These are phyloP conservation scores for Ophiostoma sp. DNA, from an alignment of 2,329 filamentous ascomycete genomes.

Conservation along the genomic window DNA sequence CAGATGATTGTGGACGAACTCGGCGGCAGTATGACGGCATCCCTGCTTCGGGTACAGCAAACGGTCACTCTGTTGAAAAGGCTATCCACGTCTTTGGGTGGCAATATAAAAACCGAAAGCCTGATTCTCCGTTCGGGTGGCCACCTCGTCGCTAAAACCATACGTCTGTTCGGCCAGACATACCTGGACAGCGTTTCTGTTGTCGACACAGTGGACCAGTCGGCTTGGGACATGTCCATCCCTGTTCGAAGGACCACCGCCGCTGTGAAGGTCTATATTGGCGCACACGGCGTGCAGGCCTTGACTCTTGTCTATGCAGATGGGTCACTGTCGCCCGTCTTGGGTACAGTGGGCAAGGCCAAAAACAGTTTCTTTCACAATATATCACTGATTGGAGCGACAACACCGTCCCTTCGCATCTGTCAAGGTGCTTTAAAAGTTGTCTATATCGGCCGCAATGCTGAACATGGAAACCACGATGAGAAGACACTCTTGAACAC, in stretches of 20 bases:
- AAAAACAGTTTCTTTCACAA: background rate
- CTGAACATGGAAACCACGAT: too few species aligned
- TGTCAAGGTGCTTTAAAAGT: background rate
- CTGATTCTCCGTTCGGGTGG: background rate
- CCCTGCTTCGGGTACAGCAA: background rate
- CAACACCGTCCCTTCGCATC: background rate
- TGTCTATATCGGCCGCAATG: background rate
- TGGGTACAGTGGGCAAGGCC: background rate
- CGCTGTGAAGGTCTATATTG: background rate
- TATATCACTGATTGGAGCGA: background rate
- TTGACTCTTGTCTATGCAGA: background rate
- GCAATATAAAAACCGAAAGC: too few species aligned
- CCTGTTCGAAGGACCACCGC: background rate
- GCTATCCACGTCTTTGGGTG: background rate
- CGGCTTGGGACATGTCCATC: background rate
- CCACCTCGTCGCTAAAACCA: background rate
- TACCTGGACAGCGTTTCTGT: background rate
- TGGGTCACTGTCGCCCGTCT: background rate
- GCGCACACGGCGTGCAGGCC: background rate
- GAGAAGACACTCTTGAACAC: background rate
- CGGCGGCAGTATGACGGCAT: background rate
- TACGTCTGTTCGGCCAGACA: background rate
- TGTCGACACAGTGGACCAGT: background rate
- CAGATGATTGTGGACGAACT: background rate
- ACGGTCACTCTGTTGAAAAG: background rate